Percentiles rank a stretch among this genome's conserved stretches.
Evolutionary conservation across 495 filamentous ascomycete genomes (phyloP).

Genomic region (Hypoxylon cercidicola): DNA sequence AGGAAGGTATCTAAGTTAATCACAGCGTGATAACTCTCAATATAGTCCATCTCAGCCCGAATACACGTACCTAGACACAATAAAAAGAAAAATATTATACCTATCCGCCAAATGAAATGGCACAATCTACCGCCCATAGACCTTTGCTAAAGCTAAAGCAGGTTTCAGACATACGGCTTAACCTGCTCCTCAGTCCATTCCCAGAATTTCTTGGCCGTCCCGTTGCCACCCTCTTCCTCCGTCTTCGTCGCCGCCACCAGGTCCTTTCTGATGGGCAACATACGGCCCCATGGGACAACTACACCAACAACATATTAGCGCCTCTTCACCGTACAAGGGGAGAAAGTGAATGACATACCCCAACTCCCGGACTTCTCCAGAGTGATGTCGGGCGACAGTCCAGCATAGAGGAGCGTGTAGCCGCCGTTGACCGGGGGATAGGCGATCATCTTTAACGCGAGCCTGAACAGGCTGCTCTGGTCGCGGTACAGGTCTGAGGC

Average conservation of each 20-base stretch:
- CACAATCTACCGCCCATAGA: too few relatives aligned
- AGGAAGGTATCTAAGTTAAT: too few relatives aligned
- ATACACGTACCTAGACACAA: too few relatives aligned
- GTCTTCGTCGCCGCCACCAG: conserved; percentile 42
- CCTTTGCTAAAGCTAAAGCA: conserved; percentile 20
- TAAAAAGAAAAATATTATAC: too few relatives aligned
- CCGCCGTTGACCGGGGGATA: conserved; percentile 52
- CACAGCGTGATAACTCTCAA: too few relatives aligned
- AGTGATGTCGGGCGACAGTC: conserved; percentile 52
- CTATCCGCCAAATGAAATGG: too few relatives aligned
- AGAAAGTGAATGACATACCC: conserved; percentile 27
- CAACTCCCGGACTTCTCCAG: conserved; percentile 41
- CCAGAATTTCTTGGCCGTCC: conserved; percentile 49
- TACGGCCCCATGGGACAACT: conserved; percentile 50
- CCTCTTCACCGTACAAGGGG: neutral
- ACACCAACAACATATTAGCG: neutral
- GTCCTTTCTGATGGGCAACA: conserved; percentile 44
- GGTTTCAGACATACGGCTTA: conserved; percentile 27
- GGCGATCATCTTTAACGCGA: conserved; percentile 32
- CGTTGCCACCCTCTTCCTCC: conserved; percentile 48
- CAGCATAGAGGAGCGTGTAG: conserved; percentile 57
- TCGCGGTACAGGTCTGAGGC: conserved; percentile 35
- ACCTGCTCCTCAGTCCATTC: conserved; percentile 56
- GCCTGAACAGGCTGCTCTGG: conserved; percentile 19
- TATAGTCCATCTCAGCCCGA: too few relatives aligned